Base-by-base conservation (phyloP, 2,329 filamentous ascomycete genomes). In the Pezicula carpinea region DNA sequence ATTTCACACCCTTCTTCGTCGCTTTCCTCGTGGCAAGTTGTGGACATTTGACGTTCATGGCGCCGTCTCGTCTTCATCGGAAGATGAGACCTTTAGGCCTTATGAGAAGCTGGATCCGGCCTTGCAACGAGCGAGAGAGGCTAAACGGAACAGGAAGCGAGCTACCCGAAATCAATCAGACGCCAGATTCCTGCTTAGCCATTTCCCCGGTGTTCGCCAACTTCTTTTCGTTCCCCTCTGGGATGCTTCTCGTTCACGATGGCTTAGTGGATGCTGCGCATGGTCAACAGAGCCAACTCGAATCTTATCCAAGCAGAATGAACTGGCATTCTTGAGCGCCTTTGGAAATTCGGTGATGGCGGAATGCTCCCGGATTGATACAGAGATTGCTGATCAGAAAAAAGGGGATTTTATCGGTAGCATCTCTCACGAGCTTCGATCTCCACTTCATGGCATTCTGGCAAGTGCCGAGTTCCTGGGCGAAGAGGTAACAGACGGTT, bases 351-450 rank as follows among this genome's bases (percentile, higher is more conserved):
- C 69, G 15, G 75, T 74, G 42, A 80, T 81, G 70, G 72, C 71
- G 11, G 75, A 82, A 47, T 66, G 79, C 6, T 72, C 72, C 0
- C 67, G 76, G n/a, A 66, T 79, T 39, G 74, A 80, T 48, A 75
- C 74, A 0, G 62, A 73, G 31, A 71, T 72, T 23, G 73, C 70
- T 3, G 71, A 76, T 46, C 68, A 69, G 17, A 76, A 77, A 35
- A 82, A 81, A 53, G 72, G 73, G 1, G 76, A 77, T 8, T 80
- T 81, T 49, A 78, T 82, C 35, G 76, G 75, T 1, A 78, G 73
- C 22, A 79, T 82, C 51, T 79, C 75, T 15, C 78, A 82, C 56
- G 78, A 81, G 46, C 58, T 81, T 13, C 66, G 78, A 26, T 78
- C 73, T 4, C 78, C 78, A 0, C 59, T 81, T 2, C 77, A 82